A percentile compares a stretch with the other conserved stretches of the same genome.
These are phyloP conservation scores for Arachnomyces sp. DNA, from an alignment of 2,329 filamentous ascomycete genomes.

Conservation along the genomic window DNA sequence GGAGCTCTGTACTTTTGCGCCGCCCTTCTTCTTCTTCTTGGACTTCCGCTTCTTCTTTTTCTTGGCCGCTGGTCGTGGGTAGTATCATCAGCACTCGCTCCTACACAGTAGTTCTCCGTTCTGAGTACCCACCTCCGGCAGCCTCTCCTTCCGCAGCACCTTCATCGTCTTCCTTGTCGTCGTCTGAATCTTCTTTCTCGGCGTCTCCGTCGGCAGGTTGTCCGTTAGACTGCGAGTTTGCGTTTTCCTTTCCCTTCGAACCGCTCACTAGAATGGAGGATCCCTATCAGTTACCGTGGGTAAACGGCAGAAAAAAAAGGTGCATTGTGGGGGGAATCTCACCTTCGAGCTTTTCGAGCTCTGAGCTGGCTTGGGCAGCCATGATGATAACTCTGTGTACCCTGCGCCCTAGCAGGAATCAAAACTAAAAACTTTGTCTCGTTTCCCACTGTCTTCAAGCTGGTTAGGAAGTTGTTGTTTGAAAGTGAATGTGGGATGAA, in stretches of 20 bases:
- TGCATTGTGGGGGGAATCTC: constrained; percentile 11
- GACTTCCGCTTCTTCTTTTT: constrained; percentile 81
- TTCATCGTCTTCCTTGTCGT: constrained; percentile 44
- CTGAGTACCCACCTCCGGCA: constrained; percentile 24
- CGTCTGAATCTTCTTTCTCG: constrained; percentile 48
- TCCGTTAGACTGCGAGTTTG: constrained; percentile 23
- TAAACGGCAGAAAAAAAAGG: neutral
- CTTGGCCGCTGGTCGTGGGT: constrained; percentile 38
- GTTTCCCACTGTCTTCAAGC: no score
- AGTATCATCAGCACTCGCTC: neutral
- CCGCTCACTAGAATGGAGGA: constrained; percentile 27
- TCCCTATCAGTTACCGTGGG: constrained; percentile 2
- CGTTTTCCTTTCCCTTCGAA: constrained; percentile 28
- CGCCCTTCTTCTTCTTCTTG: constrained; percentile 57
- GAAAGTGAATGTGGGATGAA: no score
- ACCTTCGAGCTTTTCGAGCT: constrained; percentile 35
- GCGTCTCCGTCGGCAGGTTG: constrained; percentile 37
- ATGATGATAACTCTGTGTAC: constrained; percentile 20
- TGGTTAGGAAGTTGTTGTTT: no score
- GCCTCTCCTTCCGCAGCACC: constrained; percentile 30
- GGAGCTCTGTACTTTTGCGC: constrained; percentile 61
- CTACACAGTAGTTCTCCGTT: neutral
- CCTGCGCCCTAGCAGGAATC: no score
- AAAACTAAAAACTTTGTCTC: no score
- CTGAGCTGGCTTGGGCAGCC: constrained; percentile 35